Conservation (phyloP, 2,329 filamentous ascomycete species). For the Pyricularia sp. region DNA sequence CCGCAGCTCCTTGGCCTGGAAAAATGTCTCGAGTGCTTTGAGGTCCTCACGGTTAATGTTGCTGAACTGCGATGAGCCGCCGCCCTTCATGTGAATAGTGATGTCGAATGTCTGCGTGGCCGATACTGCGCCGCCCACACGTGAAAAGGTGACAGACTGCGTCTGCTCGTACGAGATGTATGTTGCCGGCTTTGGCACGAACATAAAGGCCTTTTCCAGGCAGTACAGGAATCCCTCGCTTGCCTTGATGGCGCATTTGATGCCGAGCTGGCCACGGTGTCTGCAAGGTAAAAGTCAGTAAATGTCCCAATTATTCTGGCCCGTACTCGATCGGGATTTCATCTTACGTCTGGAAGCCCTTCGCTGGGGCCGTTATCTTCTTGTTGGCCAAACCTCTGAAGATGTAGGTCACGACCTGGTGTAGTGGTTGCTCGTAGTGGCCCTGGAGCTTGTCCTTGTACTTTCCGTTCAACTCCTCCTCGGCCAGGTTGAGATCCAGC, state of each 20-base stretch:
- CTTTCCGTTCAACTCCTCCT: constrained; percentile 67
- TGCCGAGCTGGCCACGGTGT: constrained; percentile 84
- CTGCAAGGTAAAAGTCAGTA: constrained; percentile 21
- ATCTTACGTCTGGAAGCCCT: constrained; percentile 71
- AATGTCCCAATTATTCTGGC: background rate
- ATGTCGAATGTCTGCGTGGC: constrained; percentile 96
- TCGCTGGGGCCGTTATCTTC: constrained; percentile 86
- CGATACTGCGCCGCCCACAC: constrained; percentile 86
- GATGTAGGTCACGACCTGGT: constrained; percentile 87
- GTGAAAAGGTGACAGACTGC: constrained; percentile 83
- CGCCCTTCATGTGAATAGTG: constrained; percentile 77
- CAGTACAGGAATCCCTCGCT: constrained; percentile 97
- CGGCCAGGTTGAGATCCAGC: constrained; percentile 90
- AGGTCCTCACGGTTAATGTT: constrained; percentile 99
- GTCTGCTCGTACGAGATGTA: constrained; percentile 95
- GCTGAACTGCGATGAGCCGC: constrained; percentile 91
- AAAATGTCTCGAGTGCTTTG: constrained; percentile 91
- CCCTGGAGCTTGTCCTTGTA: constrained; percentile 83
- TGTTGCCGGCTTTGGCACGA: constrained; percentile 94
- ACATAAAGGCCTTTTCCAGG: constrained; percentile 96
- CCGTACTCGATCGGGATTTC: background rate
- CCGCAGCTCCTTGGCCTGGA: constrained; percentile 86
- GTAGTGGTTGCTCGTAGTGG: constrained; percentile 87
- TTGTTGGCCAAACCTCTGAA: constrained; percentile 91
- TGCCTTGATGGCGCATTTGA: constrained; percentile 99